Conservation (phyloP, 352 stramenopile species). For the Phytopythium chamaehyphon region DNA sequence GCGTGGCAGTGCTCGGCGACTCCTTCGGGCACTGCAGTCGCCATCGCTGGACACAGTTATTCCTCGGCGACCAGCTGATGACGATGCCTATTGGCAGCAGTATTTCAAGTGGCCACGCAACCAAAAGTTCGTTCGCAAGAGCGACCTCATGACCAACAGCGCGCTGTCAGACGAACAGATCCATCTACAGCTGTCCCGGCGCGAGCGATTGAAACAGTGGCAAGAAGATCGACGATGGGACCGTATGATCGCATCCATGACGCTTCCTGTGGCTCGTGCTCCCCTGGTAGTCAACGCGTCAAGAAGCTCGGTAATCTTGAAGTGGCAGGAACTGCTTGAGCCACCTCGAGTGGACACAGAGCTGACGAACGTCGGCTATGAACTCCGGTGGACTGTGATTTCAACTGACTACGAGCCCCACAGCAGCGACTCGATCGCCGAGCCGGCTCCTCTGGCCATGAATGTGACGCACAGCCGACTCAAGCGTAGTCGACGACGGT, state of each 20-base stretch:
- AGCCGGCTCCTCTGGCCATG: slow-evolving; percentile 10
- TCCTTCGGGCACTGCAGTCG: slow-evolving; percentile 38
- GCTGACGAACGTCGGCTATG: slow-evolving; percentile 63
- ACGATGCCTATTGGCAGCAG: slow-evolving; percentile 36
- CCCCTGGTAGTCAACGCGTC: slow-evolving; percentile 59
- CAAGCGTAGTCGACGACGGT: slow-evolving; percentile 54
- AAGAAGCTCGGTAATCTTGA: slow-evolving; percentile 41
- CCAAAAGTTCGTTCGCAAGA: slow-evolving; percentile 30
- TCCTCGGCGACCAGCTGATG: slow-evolving; percentile 26
- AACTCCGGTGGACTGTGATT: slow-evolving; percentile 42
- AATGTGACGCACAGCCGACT: slow-evolving; percentile 56
- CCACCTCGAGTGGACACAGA: slow-evolving; percentile 36
- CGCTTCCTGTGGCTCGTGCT: slow-evolving; percentile 57
- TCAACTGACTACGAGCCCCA: not conserved
- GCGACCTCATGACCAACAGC: slow-evolving; percentile 20
- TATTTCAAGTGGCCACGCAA: slow-evolving; percentile 70
- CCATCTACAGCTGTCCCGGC: slow-evolving; percentile 54
- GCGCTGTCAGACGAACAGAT: slow-evolving; percentile 16
- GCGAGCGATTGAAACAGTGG: slow-evolving; percentile 76
- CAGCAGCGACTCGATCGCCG: too few relatives aligned
- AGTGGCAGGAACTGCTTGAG: slow-evolving; percentile 76
- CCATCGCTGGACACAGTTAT: slow-evolving; percentile 60
- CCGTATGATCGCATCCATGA: slow-evolving; percentile 54
- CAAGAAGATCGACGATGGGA: slow-evolving; percentile 77
- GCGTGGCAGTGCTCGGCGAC: slow-evolving; percentile 8